Evolutionary conservation across 192 early-diverging fungal species (phyloP).

Genomic region (Jimgerdemannia lactiflua): DNA sequence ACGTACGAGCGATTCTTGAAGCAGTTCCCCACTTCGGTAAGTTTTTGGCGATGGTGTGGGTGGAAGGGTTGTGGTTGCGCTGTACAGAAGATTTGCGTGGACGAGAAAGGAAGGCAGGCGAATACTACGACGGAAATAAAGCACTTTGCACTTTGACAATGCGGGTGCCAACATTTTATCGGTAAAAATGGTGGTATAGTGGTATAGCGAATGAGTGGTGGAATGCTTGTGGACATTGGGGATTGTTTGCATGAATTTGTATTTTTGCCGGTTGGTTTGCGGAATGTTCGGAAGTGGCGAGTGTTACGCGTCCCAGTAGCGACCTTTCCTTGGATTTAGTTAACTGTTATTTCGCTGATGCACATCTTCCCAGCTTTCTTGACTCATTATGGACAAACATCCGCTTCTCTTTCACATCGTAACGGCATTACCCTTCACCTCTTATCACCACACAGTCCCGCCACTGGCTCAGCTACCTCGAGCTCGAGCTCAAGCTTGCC

Average conservation of each 20-base stretch:
- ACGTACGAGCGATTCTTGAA: constrained; percentile 68
- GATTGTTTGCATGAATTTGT: background rate
- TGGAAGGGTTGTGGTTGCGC: background rate
- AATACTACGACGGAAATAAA: constrained; percentile 1
- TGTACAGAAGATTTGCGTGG: background rate
- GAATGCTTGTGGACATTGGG: background rate
- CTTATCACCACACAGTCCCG: constrained; percentile 40
- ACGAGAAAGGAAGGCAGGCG: background rate
- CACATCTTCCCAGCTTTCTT: background rate
- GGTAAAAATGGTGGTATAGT: background rate
- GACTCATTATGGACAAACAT: background rate
- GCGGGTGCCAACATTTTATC: background rate
- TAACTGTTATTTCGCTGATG: background rate
- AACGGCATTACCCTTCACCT: background rate
- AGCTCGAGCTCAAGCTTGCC: constrained; percentile 77
- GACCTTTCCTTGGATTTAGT: background rate
- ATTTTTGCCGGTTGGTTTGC: no score
- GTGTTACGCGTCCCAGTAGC: no score
- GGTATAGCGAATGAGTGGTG: background rate
- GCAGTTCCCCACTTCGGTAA: constrained; percentile 82
- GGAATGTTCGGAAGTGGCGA: no score
- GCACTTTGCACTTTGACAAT: background rate
- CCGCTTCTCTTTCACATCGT: background rate
- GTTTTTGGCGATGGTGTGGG: constrained; percentile 28
- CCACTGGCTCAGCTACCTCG: constrained; percentile 76